phyloP scores from a whole-genome alignment of 2,329 filamentous ascomycete species.

The Arthroderma uncinatum region DNA sequence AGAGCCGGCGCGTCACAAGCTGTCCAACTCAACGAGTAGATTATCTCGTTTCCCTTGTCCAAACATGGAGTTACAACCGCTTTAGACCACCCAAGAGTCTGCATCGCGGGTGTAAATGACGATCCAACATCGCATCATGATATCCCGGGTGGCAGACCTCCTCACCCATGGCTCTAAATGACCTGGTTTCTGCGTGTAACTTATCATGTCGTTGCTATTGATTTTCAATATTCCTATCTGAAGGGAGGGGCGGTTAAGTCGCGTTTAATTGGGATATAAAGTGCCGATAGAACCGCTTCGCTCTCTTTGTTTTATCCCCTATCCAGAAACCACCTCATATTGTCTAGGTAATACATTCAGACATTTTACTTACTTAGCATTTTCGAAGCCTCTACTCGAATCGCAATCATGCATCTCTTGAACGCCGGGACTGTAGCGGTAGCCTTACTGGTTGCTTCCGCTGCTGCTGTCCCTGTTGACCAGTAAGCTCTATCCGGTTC shows the following conservation, averaged over 20 bases:
- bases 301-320: too few relatives aligned
- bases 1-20: not conserved
- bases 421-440: not conserved
- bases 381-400: not conserved
- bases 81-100: not conserved
- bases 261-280: not conserved
- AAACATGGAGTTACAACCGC: not conserved
- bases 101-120: not conserved
- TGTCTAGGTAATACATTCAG: not conserved
- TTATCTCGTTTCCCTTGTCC: not conserved
- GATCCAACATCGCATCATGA: not conserved
- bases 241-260: not conserved
- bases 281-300: not conserved
- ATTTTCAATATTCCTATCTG: too few relatives aligned
- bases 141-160: not conserved
- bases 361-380: not conserved
- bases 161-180: not conserved
- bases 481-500: not conserved
- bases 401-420: not conserved
- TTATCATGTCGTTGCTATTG: not conserved
- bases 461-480: not conserved
- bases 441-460: conserved; percentile 2
- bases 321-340: not conserved
- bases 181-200: not conserved
- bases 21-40: not conserved